Percentiles rank a stretch among this genome's conserved stretches.
phyloP scores from a whole-genome alignment of 2,329 filamentous ascomycete species.

The Exophiala sideris region DNA sequence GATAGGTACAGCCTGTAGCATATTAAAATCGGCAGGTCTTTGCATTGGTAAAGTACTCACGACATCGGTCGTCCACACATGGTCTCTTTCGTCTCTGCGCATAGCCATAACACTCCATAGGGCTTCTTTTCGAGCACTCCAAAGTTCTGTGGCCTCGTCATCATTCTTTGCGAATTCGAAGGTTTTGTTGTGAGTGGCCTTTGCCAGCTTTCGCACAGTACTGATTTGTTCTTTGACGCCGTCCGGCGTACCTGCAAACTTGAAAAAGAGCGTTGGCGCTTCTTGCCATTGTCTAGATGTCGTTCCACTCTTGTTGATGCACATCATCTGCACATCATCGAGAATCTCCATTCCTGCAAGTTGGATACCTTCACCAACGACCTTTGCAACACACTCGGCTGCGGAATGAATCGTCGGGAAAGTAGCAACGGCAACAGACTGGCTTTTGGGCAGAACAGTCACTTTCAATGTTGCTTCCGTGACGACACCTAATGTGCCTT shows the following conservation, averaged over 20 bases:
- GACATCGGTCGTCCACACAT: slow-evolving; percentile 77
- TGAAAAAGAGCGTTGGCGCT: slow-evolving; percentile 69
- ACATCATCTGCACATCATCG: slow-evolving; percentile 84
- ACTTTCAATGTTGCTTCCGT: slow-evolving; percentile 89
- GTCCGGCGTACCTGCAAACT: slow-evolving; percentile 65
- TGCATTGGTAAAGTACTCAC: slow-evolving; percentile 5
- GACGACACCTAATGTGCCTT: slow-evolving; percentile 86
- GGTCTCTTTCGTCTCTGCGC: slow-evolving; percentile 56
- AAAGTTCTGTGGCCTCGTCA: slow-evolving; percentile 66
- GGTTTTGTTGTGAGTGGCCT: slow-evolving; percentile 51
- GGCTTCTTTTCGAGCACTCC: slow-evolving; percentile 72
- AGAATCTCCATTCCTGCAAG: slow-evolving; percentile 91
- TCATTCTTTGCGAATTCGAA: slow-evolving; percentile 67
- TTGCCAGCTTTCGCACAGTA: slow-evolving; percentile 59
- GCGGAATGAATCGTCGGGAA: slow-evolving; percentile 66
- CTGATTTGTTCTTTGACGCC: slow-evolving; percentile 62
- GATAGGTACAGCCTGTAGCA: slow-evolving; percentile 62
- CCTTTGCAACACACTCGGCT: slow-evolving; percentile 73
- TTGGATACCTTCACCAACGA: slow-evolving; percentile 76
- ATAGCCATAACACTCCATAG: slow-evolving; percentile 70
- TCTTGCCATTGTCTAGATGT: slow-evolving; percentile 61
- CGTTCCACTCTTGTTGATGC: slow-evolving; percentile 55
- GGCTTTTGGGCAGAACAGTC: slow-evolving; percentile 73
- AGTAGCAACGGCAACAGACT: slow-evolving; percentile 73
- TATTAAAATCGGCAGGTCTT: not conserved